phyloP scores from a whole-genome alignment of 2,329 filamentous ascomycete species.

The Cladosporium sp. region DNA sequence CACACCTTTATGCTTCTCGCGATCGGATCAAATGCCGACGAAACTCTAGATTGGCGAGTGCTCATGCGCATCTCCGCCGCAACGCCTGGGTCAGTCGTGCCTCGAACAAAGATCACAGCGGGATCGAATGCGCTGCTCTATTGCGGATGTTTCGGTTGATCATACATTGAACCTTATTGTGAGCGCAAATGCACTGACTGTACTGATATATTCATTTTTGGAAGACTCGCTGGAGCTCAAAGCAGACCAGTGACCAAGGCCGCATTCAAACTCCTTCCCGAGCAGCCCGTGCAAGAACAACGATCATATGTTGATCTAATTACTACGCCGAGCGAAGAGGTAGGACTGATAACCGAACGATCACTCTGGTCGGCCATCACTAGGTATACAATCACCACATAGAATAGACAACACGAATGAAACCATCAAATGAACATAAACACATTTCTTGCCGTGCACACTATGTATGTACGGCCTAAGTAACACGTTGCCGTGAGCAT shows the following conservation, averaged over 20 bases:
- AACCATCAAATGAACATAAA: conserved; percentile 18
- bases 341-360: neutral
- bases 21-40: conserved; percentile 8
- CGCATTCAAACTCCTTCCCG: too few species aligned
- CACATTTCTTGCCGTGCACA: conserved; percentile 14
- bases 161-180: neutral
- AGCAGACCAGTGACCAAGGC: neutral
- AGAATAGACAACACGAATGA: neutral
- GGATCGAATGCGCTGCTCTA: too few species aligned
- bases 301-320: neutral
- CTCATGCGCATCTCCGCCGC: neutral
- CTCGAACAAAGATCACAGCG: neutral
- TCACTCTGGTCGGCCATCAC: neutral
- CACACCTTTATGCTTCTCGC: neutral
- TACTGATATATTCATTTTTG: neutral
- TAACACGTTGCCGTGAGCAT: conserved; percentile 18
- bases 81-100: neutral
- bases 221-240: neutral
- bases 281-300: neutral
- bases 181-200: too few species aligned
- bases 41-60: conserved; percentile 6
- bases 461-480: conserved; percentile 20
- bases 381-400: neutral
- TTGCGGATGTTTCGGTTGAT: too few species aligned
- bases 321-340: neutral